A percentile compares a stretch with the other conserved stretches of the same genome.
phyloP scores from a whole-genome alignment of 139 green algal species.

The Nannochloris sp. region DNA sequence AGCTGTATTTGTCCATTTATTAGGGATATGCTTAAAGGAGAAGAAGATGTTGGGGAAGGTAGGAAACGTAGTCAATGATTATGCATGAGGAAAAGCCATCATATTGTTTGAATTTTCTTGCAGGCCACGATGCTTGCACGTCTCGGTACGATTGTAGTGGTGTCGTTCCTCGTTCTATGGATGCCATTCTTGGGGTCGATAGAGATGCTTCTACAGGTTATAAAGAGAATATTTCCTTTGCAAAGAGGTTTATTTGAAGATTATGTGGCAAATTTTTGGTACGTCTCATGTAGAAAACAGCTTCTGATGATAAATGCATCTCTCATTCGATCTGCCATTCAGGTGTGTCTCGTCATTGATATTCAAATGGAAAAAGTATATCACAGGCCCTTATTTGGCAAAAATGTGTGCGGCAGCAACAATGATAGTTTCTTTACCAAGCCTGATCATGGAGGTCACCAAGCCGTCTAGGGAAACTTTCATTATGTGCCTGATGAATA shows the following conservation, averaged over 20 bases:
- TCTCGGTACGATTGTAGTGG: conserved; percentile 46
- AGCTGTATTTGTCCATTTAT: conserved; percentile 90
- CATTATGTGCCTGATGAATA: conserved; percentile 73
- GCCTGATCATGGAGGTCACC: conserved; percentile 57
- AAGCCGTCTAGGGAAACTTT: conserved; percentile 52
- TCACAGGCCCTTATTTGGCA: conserved; percentile 36
- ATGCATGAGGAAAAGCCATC: neutral
- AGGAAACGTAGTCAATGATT: neutral
- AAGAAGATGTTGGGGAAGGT: neutral
- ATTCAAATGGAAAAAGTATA: conserved; percentile 79
- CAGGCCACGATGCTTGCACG: conserved; percentile 7
- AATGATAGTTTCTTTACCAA: conserved; percentile 45
- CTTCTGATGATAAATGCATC: too few species aligned
- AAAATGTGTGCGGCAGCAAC: conserved; percentile 47
- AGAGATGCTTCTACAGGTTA: neutral
- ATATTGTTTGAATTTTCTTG: neutral
- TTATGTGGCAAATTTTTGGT: conserved; percentile 97
- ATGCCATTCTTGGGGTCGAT: conserved; percentile 49
- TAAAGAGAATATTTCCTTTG: conserved; percentile 74
- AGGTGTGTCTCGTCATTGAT: conserved; percentile 58
- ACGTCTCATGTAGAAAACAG: neutral
- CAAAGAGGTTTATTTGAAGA: conserved; percentile 90
- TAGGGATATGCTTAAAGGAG: conserved; percentile 68
- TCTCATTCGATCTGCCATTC: neutral
- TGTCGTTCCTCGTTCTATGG: conserved; percentile 73